Conservation (phyloP, 495 filamentous ascomycete species). For the Penicillium tannophilum region DNA sequence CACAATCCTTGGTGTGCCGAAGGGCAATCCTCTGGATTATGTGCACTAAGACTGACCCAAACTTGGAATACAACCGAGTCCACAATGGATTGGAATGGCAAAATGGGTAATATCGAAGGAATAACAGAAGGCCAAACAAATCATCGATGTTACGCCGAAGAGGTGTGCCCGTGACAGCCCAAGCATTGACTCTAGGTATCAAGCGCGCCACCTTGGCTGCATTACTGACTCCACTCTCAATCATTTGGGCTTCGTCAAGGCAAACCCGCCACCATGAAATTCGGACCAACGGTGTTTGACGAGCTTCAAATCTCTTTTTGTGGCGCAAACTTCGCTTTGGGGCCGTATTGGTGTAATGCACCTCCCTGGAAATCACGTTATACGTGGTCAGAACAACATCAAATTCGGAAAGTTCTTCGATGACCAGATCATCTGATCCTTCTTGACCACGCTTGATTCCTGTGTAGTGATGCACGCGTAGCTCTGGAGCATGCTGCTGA, state of each 20-base stretch:
- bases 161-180: slow-evolving; percentile 93
- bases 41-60: slow-evolving; percentile 60
- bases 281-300: slow-evolving; percentile 72
- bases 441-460: slow-evolving; percentile 46
- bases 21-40: slow-evolving; percentile 73
- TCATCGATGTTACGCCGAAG: slow-evolving; percentile 75
- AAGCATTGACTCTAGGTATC: slow-evolving; percentile 83
- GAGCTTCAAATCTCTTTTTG: slow-evolving; percentile 64
- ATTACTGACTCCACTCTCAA: slow-evolving; percentile 82
- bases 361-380: slow-evolving; percentile 70
- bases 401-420: slow-evolving; percentile 52
- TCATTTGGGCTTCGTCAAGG: slow-evolving; percentile 94
- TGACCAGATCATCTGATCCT: slow-evolving; percentile 44
- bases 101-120: slow-evolving; percentile 78
- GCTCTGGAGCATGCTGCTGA: slow-evolving; percentile 61
- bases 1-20: slow-evolving; percentile 79
- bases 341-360: slow-evolving; percentile 68
- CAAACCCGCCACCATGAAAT: slow-evolving; percentile 92
- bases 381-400: slow-evolving; percentile 92
- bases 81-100: slow-evolving; percentile 63
- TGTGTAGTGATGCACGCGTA: slow-evolving; percentile 56
- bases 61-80: slow-evolving; percentile 60
- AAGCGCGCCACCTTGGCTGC: slow-evolving; percentile 76
- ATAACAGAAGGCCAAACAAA: slow-evolving; percentile 70
- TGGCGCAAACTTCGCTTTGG: slow-evolving; percentile 69